Conservation (phyloP, 495 filamentous ascomycete species). For the Aspergillus carlsbadensis region DNA sequence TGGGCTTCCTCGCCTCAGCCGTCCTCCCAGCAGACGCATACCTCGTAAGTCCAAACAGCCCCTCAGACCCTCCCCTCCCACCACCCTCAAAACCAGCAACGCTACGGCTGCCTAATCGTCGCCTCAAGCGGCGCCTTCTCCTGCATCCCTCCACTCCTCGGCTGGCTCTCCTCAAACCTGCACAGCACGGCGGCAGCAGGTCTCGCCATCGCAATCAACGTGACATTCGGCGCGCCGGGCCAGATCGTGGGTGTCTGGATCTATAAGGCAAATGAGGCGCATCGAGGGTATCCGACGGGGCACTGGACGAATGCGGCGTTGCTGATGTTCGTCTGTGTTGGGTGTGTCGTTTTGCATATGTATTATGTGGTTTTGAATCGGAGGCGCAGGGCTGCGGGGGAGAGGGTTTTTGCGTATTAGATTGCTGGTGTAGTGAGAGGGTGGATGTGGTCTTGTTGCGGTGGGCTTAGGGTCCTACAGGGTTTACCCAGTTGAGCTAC, state of each 20-base stretch:
- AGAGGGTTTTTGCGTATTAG: conserved; percentile 34
- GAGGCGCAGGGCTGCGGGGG: conserved; percentile 20
- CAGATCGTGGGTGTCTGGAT: conserved; percentile 75
- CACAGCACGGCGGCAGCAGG: conserved; percentile 61
- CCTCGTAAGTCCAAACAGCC: conserved; percentile 32
- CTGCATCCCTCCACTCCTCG: conserved; percentile 63
- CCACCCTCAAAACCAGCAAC: conserved; percentile 23
- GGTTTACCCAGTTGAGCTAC: no score
- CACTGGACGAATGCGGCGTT: conserved; percentile 57
- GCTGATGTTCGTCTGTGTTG: conserved; percentile 37
- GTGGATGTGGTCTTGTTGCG: no score
- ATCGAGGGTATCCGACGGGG: conserved; percentile 64
- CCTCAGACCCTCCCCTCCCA: background rate
- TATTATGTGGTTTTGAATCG: conserved; percentile 43
- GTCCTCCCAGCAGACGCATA: conserved; percentile 61
- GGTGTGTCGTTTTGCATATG: conserved; percentile 35
- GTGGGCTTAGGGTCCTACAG: no score
- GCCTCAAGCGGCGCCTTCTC: conserved; percentile 58
- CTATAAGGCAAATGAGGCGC: conserved; percentile 61
- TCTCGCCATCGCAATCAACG: conserved; percentile 67
- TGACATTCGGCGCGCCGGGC: conserved; percentile 63
- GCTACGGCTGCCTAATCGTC: conserved; percentile 69
- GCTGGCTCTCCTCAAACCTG: conserved; percentile 71
- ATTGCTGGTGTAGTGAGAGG: no score
- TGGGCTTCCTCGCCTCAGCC: conserved; percentile 66